A percentile compares a stretch with the other conserved stretches of the same genome.
Conservation (phyloP, 371 early-diverging fungal genomes). For the Apophysomyces trapeziformis region DNA sequence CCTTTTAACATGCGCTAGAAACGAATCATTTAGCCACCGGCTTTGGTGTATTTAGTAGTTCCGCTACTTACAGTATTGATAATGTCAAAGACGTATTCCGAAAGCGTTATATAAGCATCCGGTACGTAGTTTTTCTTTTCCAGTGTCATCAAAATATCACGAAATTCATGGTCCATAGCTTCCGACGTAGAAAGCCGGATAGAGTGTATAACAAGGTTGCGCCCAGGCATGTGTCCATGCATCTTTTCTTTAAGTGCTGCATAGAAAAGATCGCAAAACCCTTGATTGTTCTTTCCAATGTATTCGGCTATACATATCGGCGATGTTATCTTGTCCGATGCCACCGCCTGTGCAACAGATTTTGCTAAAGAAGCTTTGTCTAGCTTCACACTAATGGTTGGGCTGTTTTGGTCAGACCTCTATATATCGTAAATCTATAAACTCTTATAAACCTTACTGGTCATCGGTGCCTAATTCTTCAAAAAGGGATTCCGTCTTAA, state of each 20-base stretch:
- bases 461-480: slow-evolving; percentile 15
- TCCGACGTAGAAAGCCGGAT: slow-evolving; percentile 24
- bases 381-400: slow-evolving; percentile 20
- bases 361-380: slow-evolving; percentile 21
- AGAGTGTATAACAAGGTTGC: slow-evolving; percentile 24
- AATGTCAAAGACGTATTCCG: slow-evolving; percentile 31
- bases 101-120: slow-evolving; percentile 36
- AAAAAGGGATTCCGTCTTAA: slow-evolving; percentile 24
- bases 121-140: slow-evolving; percentile 20
- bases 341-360: slow-evolving; percentile 21
- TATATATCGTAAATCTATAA: slow-evolving; percentile 8
- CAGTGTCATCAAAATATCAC: slow-evolving; percentile 13
- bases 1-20: slow-evolving; percentile 33
- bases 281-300: not conserved
- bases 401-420: not conserved
- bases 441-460: slow-evolving; percentile 8
- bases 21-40: not conserved
- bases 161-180: slow-evolving; percentile 29
- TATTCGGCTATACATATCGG: slow-evolving; percentile 35
- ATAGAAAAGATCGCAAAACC: slow-evolving; percentile 36
- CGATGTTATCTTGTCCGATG: slow-evolving; percentile 14
- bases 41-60: not conserved
- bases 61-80: slow-evolving; percentile 29
- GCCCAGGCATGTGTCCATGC: not conserved
- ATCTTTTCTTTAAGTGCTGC: slow-evolving; percentile 8